Base-by-base conservation (phyloP, 2,329 filamentous ascomycete species). In the Alternaria conjuncta region DNA sequence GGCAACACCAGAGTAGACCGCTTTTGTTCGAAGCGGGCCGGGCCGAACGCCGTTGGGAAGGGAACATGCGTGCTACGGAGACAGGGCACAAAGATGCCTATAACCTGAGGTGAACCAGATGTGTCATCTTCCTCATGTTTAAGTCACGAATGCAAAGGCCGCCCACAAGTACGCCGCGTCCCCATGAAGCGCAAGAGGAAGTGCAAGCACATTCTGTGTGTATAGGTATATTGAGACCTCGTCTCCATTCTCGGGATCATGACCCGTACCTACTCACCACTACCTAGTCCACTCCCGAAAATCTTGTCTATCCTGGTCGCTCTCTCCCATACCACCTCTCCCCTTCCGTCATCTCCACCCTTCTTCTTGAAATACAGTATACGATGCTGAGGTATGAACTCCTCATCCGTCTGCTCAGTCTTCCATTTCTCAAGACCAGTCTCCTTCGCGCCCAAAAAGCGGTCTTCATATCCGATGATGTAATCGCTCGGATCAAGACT, bases 361-460 rank as follows among this genome's bases (percentile, higher is more conserved):
- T 76, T 80, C 63, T 79, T 79, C 65, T 81, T 84, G 66, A 87
- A 84, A 63, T 85, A 84, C 58, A 84, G 63, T 18, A 88, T 83
- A 3, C 86, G 81, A 75, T 87, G 85, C 66, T 84, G 82, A 4
- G 86, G 86, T 60, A 87, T 86, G 60, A 87, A 87, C 50, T 87
- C 85, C 62, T 87, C 85, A 26, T 87, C 80, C 10, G 85, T 87
- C 30, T 82, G 81, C 51, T 86, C 85, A 18, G 79, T 82, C 69
- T 86, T 84, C 86, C 86, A 87, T n/a, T 77, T 79, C 49, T 81
- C 79, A 4, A 86, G 73, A 9, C 76, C 69, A 11, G 82, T 81
- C 74, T 87, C 86, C 60, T 82, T 78, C 20, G 82, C 78, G 1
- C 84, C 85, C 11, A 82, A 69, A 58, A 87, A 87, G 10, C 85